Evolutionary conservation across 495 filamentous ascomycete species (phyloP).

Genomic region (Cladorrhinum samala): DNA sequence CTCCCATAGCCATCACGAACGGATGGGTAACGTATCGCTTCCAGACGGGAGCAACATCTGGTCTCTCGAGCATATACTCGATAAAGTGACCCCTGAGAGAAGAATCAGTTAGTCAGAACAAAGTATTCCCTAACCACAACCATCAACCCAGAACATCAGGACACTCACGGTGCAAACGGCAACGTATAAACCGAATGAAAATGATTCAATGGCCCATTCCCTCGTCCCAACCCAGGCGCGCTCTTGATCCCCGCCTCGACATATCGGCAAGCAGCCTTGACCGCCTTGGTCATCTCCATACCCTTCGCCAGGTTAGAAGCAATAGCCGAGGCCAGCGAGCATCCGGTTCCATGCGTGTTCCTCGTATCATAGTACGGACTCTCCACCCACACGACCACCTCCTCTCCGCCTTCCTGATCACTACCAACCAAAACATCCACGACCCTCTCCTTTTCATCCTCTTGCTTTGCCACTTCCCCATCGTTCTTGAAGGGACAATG

Average conservation of each 20-base stretch:
- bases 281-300: constrained; percentile 52
- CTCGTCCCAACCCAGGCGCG: constrained; percentile 65
- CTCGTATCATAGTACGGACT: constrained; percentile 60
- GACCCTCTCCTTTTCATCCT: constrained; percentile 56
- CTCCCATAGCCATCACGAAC: constrained; percentile 70
- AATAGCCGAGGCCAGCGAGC: constrained; percentile 89
- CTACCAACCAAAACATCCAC: constrained; percentile 67
- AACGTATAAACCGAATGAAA: constrained; percentile 78
- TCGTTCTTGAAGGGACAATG: constrained; percentile 74
- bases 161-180: constrained; percentile 73
- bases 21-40: constrained; percentile 66
- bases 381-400: constrained; percentile 48
- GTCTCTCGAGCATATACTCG: constrained; percentile 73
- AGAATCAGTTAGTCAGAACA: not conserved
- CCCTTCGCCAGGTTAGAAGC: constrained; percentile 74
- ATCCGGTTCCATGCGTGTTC: constrained; percentile 94
- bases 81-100: constrained; percentile 64
- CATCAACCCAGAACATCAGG: too few species aligned
- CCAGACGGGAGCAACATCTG: constrained; percentile 68
- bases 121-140: too few species aligned
- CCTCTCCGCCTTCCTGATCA: not conserved
- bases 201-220: constrained; percentile 88
- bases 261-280: constrained; percentile 67
- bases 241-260: constrained; percentile 79
- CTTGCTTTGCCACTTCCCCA: constrained; percentile 43